Evolutionary conservation across 768 basidiomycete genomes (phyloP).

Genomic region (Termitomyces sp.): DNA sequence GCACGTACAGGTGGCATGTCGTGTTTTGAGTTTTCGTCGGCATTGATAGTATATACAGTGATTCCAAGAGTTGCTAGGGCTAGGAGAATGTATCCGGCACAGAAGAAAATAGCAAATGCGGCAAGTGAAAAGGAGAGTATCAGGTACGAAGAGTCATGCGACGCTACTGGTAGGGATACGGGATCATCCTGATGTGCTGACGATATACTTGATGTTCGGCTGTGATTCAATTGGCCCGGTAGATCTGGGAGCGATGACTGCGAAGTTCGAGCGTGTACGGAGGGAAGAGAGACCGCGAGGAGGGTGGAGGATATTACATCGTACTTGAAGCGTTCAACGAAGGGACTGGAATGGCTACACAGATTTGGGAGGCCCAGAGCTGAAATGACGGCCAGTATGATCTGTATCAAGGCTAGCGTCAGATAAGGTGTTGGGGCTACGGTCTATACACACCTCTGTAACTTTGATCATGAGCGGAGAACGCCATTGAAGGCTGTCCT

Average conservation of each 20-base stretch:
- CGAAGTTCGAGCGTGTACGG: constrained; percentile 26
- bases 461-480: constrained; percentile 31
- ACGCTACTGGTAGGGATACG: constrained; percentile 17
- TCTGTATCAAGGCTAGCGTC: constrained; percentile 23
- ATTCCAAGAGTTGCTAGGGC: constrained; percentile 35
- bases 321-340: constrained; percentile 82
- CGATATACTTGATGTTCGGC: constrained; percentile 39
- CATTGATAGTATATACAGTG: constrained; percentile 31
- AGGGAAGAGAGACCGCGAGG: constrained; percentile 52
- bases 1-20: constrained; percentile 55
- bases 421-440: background rate
- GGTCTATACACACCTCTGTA: constrained; percentile 34
- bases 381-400: constrained; percentile 34
- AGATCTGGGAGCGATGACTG: constrained; percentile 34
- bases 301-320: constrained; percentile 77
- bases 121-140: constrained; percentile 36
- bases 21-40: constrained; percentile 33
- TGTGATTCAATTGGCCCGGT: constrained; percentile 41
- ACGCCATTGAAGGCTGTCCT: constrained; percentile 30
- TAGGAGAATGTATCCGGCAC: constrained; percentile 39
- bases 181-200: constrained; percentile 16
- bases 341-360: constrained; percentile 39
- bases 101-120: constrained; percentile 36
- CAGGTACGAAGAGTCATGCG: constrained; percentile 36
- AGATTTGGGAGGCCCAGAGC: constrained; percentile 25